Evolutionary conservation across 169 alveolate species (phyloP), one percentile per base, ranked within the genome.

Genomic region (Amoebophrya sp.): DNA sequence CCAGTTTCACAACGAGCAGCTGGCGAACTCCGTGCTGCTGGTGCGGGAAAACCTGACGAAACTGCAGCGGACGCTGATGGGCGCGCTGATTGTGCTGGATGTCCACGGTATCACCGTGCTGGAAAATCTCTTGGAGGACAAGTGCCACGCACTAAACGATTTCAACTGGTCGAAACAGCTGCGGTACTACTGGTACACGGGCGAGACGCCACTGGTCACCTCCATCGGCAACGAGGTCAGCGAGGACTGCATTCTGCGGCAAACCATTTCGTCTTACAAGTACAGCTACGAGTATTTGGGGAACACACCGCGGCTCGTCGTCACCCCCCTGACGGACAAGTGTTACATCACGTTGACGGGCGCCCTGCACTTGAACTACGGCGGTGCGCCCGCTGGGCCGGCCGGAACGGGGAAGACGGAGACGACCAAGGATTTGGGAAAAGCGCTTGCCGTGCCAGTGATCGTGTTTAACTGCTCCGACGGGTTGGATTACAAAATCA

Each of bases 361-460:
- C 33, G 96, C 97, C n/a, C 88, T 94, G 33, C 94, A 94, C 77
- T 41, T 93, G 35, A 96, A 96, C 93, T 96, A 97, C 95, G 99
- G 99, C 89, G 99, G 99, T n/a, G 99, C 99, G 23, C 99, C 99
- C 32, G 99, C 99, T 1, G 99, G 99, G 0, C 99, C 99, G 0
- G 99, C 99, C 0, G 99, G 99, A 0, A 97, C 99, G 0, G 99
- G 99, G 2, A 98, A 98, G 94, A 98, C 99, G 2, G 99, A 98
- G 95, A 96, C 98, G 0, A 97, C 98, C 88, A 98, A 98, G 95
- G 99, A 98, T 93, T 95, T 98, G 83, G 98, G 99, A 14, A 98
- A 98, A 92, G 98, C 98, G 35, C 94, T 98, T 40, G 99, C 99
- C 2, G 96, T 96, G 94, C 97, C 96, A 40, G 97, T 99, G 93